Conservation (phyloP, 2,329 filamentous ascomycete species). For the Sporothrix brunneoviolacea region DNA sequence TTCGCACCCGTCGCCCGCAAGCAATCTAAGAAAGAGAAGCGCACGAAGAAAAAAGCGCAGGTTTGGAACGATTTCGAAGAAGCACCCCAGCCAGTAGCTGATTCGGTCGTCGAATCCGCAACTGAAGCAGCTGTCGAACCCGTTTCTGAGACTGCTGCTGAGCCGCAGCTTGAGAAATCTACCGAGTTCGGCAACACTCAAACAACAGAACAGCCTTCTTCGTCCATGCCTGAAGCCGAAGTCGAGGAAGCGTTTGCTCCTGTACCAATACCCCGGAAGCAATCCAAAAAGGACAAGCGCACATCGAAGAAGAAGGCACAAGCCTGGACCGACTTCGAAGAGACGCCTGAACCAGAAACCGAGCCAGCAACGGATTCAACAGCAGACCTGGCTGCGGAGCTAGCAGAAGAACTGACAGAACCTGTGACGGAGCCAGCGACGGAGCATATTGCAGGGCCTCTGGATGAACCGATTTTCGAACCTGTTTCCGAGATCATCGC, state of each 20-base stretch:
- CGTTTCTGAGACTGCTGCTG: neutral
- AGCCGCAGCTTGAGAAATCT: neutral
- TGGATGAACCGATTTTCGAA: neutral
- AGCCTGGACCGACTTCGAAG: neutral
- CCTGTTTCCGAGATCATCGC: neutral
- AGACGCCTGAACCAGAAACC: neutral
- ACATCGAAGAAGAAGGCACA: slow-evolving; percentile 12
- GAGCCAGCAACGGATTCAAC: neutral
- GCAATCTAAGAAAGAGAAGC: slow-evolving; percentile 10
- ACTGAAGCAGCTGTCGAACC: slow-evolving; percentile 2
- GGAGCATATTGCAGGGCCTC: too few relatives aligned
- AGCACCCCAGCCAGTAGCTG: neutral
- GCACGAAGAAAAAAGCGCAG: slow-evolving; percentile 3
- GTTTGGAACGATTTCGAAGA: slow-evolving; percentile 2
- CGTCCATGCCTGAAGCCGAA: neutral
- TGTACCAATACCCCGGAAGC: slow-evolving; percentile 1
- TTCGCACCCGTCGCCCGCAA: neutral
- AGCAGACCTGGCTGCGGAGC: too few relatives aligned
- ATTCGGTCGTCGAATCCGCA: neutral
- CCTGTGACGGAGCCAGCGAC: too few relatives aligned
- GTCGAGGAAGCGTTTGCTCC: neutral
- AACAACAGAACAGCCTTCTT: too few relatives aligned
- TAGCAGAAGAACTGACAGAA: too few relatives aligned
- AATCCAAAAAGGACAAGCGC: slow-evolving; percentile 11
- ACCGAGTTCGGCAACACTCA: too few relatives aligned